These are phyloP conservation scores for Clonostachys byssicola DNA, from an alignment of 2,329 filamentous ascomycete genomes.

Conservation along the genomic window DNA sequence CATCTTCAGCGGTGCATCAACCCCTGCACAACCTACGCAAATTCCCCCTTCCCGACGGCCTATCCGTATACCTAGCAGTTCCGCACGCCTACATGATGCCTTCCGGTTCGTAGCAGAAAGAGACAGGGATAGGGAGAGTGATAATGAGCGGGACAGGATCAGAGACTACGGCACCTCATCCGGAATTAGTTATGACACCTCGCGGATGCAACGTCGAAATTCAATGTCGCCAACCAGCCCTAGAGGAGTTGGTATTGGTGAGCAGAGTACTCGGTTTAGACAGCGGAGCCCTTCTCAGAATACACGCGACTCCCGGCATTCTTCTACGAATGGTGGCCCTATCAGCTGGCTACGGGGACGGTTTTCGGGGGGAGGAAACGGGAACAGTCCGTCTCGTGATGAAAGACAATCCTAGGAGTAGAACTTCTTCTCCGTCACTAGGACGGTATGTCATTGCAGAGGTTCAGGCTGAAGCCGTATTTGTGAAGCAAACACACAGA, in stretches of 20 bases:
- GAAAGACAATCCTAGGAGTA: constrained; percentile 16
- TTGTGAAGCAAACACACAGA: too few species aligned
- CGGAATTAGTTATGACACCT: constrained; percentile 22
- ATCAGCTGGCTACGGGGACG: constrained; percentile 38
- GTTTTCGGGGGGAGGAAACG: constrained; percentile 22
- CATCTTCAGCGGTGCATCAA: too few species aligned
- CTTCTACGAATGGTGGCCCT: constrained; percentile 25
- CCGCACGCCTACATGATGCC: constrained; percentile 20
- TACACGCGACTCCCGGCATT: constrained; percentile 18
- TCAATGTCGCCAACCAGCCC: constrained; percentile 32
- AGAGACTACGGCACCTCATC: constrained; percentile 11
- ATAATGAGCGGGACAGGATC: constrained; percentile 12
- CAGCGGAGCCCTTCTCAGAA: constrained; percentile 32
- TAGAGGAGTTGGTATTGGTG: constrained; percentile 15
- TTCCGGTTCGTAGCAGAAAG: constrained; percentile 8
- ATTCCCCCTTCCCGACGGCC: background rate
- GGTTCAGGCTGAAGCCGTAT: too few species aligned
- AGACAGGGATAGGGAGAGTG: too few species aligned
- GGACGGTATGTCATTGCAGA: background rate
- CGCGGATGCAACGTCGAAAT: constrained; percentile 25
- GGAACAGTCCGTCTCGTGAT: constrained; percentile 18
- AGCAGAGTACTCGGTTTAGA: constrained; percentile 23
- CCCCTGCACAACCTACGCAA: background rate
- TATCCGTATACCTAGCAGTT: constrained; percentile 15
- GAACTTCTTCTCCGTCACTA: background rate